Conservation (phyloP, 108 stramenopile species). For the Cyclotella choctawhatcheeana region DNA sequence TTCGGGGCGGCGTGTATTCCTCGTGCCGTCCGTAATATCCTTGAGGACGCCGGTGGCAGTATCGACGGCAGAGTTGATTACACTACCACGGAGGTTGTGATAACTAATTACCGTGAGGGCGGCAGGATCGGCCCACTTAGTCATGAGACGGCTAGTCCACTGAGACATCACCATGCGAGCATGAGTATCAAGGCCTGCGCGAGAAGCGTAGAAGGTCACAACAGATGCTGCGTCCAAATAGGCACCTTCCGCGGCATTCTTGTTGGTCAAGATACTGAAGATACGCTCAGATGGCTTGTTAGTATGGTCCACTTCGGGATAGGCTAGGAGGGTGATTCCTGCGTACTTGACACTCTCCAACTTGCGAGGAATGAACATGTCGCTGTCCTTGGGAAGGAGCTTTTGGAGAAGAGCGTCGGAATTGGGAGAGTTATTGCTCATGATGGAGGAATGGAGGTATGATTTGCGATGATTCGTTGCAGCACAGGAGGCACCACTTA, state of each 20-base stretch:
- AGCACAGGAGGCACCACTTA: neutral
- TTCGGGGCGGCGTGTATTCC: neutral
- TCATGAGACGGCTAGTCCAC: neutral
- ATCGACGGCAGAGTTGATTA: neutral
- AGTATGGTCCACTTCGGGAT: neutral
- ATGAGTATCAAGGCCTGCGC: neutral
- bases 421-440: neutral
- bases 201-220: neutral
- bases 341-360: neutral
- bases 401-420: neutral
- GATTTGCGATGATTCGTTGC: neutral
- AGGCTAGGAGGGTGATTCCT: neutral
- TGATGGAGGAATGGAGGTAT: neutral
- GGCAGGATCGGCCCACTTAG: neutral
- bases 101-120: neutral
- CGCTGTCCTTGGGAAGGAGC: neutral
- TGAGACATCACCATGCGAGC: neutral
- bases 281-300: neutral
- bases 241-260: neutral
- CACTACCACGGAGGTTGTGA: neutral
- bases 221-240: neutral
- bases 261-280: neutral
- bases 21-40: neutral
- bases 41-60: neutral
- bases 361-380: neutral